Evolutionary conservation across 495 filamentous ascomycete genomes (phyloP).

Genomic region (Penicillium herquei): DNA sequence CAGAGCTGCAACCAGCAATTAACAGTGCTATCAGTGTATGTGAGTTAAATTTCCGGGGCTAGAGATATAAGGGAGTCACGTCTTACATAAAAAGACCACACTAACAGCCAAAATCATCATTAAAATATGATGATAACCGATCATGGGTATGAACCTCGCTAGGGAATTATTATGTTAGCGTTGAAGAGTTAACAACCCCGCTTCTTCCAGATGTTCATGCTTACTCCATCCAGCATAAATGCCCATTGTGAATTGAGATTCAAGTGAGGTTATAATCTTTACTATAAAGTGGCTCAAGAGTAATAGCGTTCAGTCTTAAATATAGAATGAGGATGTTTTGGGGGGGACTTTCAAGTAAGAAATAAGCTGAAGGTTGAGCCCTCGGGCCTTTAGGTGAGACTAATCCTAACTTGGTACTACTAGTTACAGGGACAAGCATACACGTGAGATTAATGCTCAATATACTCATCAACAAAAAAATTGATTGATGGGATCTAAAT

Average conservation of each 20-base stretch:
- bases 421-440: not conserved
- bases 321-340: too few species aligned
- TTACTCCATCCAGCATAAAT: too few species aligned
- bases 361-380: too few species aligned
- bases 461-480: too few species aligned
- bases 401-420: not conserved
- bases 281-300: too few species aligned
- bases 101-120: constrained; percentile 9
- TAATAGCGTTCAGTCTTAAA: too few species aligned
- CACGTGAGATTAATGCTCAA: not conserved
- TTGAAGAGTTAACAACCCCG: not conserved
- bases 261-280: too few species aligned
- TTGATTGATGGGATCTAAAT: too few species aligned
- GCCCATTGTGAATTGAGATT: too few species aligned
- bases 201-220: not conserved
- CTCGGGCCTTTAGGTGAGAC: too few species aligned
- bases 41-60: not conserved
- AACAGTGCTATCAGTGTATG: constrained; percentile 4
- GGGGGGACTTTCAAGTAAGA: too few species aligned
- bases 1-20: constrained; percentile 14
- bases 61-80: not conserved
- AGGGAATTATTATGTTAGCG: not conserved
- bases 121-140: constrained; percentile 10
- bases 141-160: not conserved
- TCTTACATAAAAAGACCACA: constrained; percentile 13